Evolutionary conservation across 2,329 filamentous ascomycete species (phyloP), one percentile per base, ranked within the genome.

Genomic region (Aspergillus fumigatiaffinis): DNA sequence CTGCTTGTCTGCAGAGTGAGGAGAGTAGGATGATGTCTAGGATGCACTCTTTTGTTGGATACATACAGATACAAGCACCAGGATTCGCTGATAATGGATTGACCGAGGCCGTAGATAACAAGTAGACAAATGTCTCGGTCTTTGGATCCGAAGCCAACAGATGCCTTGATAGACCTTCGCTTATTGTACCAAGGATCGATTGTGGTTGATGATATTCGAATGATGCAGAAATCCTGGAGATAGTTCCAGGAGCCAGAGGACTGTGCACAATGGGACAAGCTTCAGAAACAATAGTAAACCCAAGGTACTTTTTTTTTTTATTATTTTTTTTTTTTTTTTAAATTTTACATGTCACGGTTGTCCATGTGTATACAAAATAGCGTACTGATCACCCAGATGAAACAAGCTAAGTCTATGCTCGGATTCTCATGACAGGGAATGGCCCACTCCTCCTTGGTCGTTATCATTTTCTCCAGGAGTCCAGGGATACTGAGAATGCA

Each of bases 311-410:
- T 12, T 44, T 55, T 35, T 5, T 55, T 25, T 49, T 44, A n/a
- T n/a, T n/a, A n/a, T 35, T 5, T 55, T 25, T 49, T 44, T 17
- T 44, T 8, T 7, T 21, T 12, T 20, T 8, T 12, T 5, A 7
- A 44, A 3, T 44, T 23, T 23, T 23, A 10, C n/a, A 23, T 9
- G n/a, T 46, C 42, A 10, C 20, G 10, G n/a, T 47, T 6, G 2
- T 25, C 21, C 20, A 21, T 42, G 41, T 44, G 1, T 26, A 26
- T 26, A 7, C 25, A 26, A 47, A 29, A 44, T 17, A 32, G 28
- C 32, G 48, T 26, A 14, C 38, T 54, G 57, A 57, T 57, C 54
- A 23, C n/a, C 57, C 21, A 41, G 25, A 50, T 59, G 57, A 59
- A 59, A 59, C 54, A 54, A 52, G 49, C 54, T 54, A 59, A 50